Base-by-base conservation (phyloP, 1,284 basidiomycete genomes). In the Trichosporon sp. region DNA sequence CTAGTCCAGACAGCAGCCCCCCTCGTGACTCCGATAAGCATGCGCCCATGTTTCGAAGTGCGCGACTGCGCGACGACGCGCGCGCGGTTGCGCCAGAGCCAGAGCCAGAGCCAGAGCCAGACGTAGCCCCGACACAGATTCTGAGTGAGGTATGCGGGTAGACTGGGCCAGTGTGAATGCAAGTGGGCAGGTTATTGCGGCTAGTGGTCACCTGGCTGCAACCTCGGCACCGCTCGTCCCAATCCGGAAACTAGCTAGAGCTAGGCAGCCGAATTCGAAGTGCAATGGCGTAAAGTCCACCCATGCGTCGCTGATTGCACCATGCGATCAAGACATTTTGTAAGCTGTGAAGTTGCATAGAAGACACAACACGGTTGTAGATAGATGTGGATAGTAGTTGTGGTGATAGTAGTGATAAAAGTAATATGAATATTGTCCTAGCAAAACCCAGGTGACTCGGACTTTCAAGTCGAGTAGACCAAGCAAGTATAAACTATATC, bases 401-500 rank as follows among this genome's bases (percentile, higher is more conserved):
- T n/a, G n/a, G n/a, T n/a, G n/a, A n/a, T 54, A 54, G 49, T 54
- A 54, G 49, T 49, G 23, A 27, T 31, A 54, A 29, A 16, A 54
- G 49, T 54, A 54, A n/a, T 27, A 54, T 54, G 49, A 54, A 54
- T 54, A 54, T 54, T 54, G 49, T 54, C 49, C 49, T 27, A 54
- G 49, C 49, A 31, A 54, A 54, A 54, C 49, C 49, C 49, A 54
- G 49, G 49, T 54, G 27, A 27, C 49, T 54, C 49, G 49, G 31
- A 27, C 46, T 49, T n/a, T n/a, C 49, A 29, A 54, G 49, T 54
- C 49, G 49, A 54, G 49, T 54, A 29, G 27, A 29, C 49, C 49
- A 54, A 52, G 27, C 49, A 54, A 54, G 25, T 54, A 54, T 54
- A 29, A 54, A 29, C 23, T 27, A 31, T 54, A 54, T 54, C 49